Percentiles rank a stretch among this genome's conserved stretches.
These are phyloP conservation scores for Parastagonospora nodorum DNA, from an alignment of 2,329 filamentous ascomycete genomes.

Conservation along the genomic window DNA sequence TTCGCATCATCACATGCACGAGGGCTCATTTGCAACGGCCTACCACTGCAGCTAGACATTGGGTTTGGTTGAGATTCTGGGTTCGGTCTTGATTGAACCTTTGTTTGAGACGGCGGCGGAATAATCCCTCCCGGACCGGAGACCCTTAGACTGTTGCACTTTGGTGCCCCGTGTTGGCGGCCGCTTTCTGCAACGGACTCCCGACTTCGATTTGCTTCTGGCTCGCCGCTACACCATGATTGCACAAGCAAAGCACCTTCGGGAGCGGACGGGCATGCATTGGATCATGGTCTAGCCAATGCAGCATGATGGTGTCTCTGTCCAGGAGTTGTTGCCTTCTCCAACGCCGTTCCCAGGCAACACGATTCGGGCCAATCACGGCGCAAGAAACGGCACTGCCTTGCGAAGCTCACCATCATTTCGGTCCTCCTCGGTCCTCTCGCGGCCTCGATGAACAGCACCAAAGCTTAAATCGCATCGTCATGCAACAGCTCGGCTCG, in stretches of 20 bases:
- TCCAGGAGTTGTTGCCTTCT: conserved; percentile 18
- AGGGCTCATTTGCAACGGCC: conserved; percentile 17
- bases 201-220: conserved; percentile 13
- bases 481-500: too few relatives aligned
- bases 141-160: neutral
- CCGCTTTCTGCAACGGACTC: conserved; percentile 10
- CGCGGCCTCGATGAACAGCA: too few relatives aligned
- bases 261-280: conserved; percentile 3
- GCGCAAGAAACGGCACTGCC: conserved; percentile 25
- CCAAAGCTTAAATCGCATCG: too few relatives aligned
- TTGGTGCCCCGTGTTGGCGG: conserved; percentile 1
- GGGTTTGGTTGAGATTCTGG: conserved; percentile 10
- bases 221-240: conserved; percentile 6
- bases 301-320: conserved; percentile 22
- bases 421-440: too few relatives aligned
- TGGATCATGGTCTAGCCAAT: conserved; percentile 3
- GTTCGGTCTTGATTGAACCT: conserved; percentile 13
- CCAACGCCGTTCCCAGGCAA: conserved; percentile 34
- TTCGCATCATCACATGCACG: conserved; percentile 26
- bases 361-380: conserved; percentile 34
- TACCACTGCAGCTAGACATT: conserved; percentile 8
- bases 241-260: conserved; percentile 6
- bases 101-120: conserved; percentile 10
- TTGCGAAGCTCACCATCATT: conserved; percentile 4
- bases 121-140: conserved; percentile 11